phyloP scores from a whole-genome alignment of 805 yeast species.

The Wickerhamiella hasegawae region DNA sequence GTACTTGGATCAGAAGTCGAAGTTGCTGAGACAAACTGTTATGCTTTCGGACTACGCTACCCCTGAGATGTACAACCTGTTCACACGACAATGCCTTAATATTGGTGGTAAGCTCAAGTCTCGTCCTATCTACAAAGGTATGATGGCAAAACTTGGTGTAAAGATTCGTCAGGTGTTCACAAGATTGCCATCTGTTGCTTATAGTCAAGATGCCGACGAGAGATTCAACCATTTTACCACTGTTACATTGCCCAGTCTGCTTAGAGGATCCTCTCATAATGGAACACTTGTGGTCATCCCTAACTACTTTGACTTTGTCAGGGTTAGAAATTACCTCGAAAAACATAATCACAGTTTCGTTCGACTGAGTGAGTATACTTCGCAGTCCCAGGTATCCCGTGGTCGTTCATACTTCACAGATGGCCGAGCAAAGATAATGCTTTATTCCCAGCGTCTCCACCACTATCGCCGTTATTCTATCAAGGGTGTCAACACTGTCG shows the following conservation, averaged over 20 bases:
- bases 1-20: slow-evolving; percentile 73
- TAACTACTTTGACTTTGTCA: slow-evolving; percentile 68
- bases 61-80: slow-evolving; percentile 61
- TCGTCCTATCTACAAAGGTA: slow-evolving; percentile 33
- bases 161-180: slow-evolving; percentile 41
- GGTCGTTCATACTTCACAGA: slow-evolving; percentile 54
- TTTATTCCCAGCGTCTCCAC: slow-evolving; percentile 92
- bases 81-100: slow-evolving; percentile 24
- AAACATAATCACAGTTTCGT: slow-evolving; percentile 47
- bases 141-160: slow-evolving; percentile 49
- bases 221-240: slow-evolving; percentile 69
- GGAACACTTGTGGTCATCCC: slow-evolving; percentile 77
- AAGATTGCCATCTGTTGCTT: slow-evolving; percentile 42
- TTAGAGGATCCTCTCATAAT: slow-evolving; percentile 40
- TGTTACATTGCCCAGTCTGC: slow-evolving; percentile 54
- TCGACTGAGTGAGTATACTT: slow-evolving; percentile 69
- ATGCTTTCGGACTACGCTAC: slow-evolving; percentile 61
- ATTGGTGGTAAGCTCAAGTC: slow-evolving; percentile 23
- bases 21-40: slow-evolving; percentile 58
- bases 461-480: slow-evolving; percentile 77
- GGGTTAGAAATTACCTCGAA: slow-evolving; percentile 57
- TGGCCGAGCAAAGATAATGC: slow-evolving; percentile 45
- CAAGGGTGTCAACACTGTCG: slow-evolving; percentile 65
- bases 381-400: slow-evolving; percentile 52
- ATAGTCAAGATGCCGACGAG: slow-evolving; percentile 59